Evolutionary conservation across 2,329 filamentous ascomycete genomes (phyloP).

Genomic region (Cladosporium sp.): DNA sequence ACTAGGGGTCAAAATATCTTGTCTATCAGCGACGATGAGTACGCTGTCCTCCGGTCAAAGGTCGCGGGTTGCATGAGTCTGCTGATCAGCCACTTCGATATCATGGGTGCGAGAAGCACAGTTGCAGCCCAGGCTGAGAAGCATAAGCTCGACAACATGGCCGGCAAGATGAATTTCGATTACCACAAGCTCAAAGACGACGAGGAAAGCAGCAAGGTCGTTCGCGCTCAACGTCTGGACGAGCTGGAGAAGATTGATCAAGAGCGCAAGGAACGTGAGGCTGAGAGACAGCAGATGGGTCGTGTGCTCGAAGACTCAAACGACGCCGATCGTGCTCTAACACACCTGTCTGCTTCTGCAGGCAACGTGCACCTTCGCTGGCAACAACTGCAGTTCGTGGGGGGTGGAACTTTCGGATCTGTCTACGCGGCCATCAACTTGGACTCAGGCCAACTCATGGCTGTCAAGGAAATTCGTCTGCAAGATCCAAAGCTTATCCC

Average conservation of each 20-base stretch:
- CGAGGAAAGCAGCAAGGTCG: conserved; percentile 75
- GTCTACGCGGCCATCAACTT: conserved; percentile 98
- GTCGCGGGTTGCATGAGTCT: conserved; percentile 97
- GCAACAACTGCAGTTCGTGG: conserved; percentile 98
- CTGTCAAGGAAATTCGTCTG: conserved; percentile 95
- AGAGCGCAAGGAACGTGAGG: conserved; percentile 72
- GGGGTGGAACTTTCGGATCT: conserved; percentile 93
- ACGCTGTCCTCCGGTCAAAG: conserved; percentile 76
- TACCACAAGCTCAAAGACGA: conserved; percentile 74
- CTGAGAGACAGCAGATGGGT: conserved; percentile 83
- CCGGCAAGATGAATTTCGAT: conserved; percentile 75
- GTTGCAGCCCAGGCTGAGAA: conserved; percentile 92
- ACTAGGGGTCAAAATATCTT: conserved; percentile 90
- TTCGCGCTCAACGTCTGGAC: conserved; percentile 72
- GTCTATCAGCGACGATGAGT: conserved; percentile 86
- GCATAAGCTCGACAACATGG: conserved; percentile 77
- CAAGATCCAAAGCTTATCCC: conserved; percentile 97
- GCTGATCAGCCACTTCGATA: conserved; percentile 97
- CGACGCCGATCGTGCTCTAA: conserved; percentile 91
- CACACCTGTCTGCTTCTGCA: conserved; percentile 87
- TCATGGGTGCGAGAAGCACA: conserved; percentile 94
- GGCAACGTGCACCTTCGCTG: conserved; percentile 95
- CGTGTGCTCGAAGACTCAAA: conserved; percentile 91
- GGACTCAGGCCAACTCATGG: conserved; percentile 94
- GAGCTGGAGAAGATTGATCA: conserved; percentile 77